These are phyloP conservation scores for Talaromyces piceae DNA, from an alignment of 2,329 filamentous ascomycete genomes.

Conservation along the genomic window DNA sequence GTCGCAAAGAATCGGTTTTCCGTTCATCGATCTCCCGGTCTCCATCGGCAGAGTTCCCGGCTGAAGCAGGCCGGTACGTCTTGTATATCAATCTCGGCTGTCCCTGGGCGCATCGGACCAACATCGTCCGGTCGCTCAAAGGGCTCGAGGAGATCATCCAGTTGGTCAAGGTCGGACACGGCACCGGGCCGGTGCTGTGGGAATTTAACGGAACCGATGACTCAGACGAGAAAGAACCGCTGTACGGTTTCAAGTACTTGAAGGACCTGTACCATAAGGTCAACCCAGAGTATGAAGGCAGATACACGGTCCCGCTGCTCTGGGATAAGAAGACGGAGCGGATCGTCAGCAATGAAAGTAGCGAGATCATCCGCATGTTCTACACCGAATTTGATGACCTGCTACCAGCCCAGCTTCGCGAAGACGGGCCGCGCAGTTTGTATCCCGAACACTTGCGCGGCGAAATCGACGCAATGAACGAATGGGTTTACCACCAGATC, in stretches of 20 bases:
- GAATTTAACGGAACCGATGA: slow-evolving; percentile 61
- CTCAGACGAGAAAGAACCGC: slow-evolving; percentile 55
- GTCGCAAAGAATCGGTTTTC: slow-evolving; percentile 48
- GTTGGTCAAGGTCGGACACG: slow-evolving; percentile 36
- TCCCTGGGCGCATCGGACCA: slow-evolving; percentile 53
- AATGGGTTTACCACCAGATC: slow-evolving; percentile 62
- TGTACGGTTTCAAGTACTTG: slow-evolving; percentile 64
- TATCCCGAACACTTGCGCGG: slow-evolving; percentile 55
- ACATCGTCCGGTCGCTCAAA: slow-evolving; percentile 44
- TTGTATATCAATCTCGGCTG: slow-evolving; percentile 56
- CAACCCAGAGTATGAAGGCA: slow-evolving; percentile 59
- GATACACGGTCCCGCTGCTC: slow-evolving; percentile 75
- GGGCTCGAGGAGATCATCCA: slow-evolving; percentile 45
- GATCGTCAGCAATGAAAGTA: slow-evolving; percentile 83
- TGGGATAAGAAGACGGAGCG: slow-evolving; percentile 68
- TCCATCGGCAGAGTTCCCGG: slow-evolving; percentile 46
- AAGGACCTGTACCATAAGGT: slow-evolving; percentile 68
- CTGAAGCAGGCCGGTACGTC: slow-evolving; percentile 54
- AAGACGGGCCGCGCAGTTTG: slow-evolving; percentile 49
- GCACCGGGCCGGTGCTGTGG: slow-evolving; percentile 53
- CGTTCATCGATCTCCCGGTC: slow-evolving; percentile 49
- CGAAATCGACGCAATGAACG: slow-evolving; percentile 66
- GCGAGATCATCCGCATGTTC: slow-evolving; percentile 81
- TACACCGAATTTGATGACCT: slow-evolving; percentile 66
- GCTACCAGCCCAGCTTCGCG: slow-evolving; percentile 50